Conservation (phyloP, 208 protist genomes). For the Trypanosomatidae sp. region DNA sequence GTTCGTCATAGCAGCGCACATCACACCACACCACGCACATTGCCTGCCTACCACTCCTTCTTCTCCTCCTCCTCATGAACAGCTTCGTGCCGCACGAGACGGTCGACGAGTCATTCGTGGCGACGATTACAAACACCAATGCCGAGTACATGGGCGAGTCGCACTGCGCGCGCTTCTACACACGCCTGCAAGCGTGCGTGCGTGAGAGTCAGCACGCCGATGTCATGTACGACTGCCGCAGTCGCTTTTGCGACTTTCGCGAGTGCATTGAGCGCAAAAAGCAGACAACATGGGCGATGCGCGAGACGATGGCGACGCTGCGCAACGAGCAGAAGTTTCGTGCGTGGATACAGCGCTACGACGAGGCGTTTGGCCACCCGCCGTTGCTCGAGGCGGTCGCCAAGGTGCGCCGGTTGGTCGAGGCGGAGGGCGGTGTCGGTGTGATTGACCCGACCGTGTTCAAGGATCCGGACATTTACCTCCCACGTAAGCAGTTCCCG, state of each 20-base stretch:
- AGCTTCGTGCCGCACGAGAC: neutral
- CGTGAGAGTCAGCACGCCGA: slow-evolving; percentile 78
- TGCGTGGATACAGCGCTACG: slow-evolving; percentile 56
- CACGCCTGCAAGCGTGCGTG: slow-evolving; percentile 67
- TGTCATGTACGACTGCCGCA: slow-evolving; percentile 81
- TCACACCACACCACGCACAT: neutral
- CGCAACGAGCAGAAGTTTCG: slow-evolving; percentile 50
- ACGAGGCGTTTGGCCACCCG: slow-evolving; percentile 65
- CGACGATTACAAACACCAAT: slow-evolving; percentile 8
- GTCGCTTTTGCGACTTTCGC: slow-evolving; percentile 65
- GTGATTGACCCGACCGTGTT: slow-evolving; percentile 75
- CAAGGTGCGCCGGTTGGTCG: slow-evolving; percentile 33
- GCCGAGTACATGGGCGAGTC: slow-evolving; percentile 51
- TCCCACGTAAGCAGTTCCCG: slow-evolving; percentile 13
- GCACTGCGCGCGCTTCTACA: slow-evolving; percentile 74
- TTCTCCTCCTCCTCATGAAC: slow-evolving; percentile 1
- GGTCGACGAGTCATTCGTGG: neutral
- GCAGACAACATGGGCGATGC: slow-evolving; percentile 74
- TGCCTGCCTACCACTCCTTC: neutral
- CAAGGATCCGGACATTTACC: slow-evolving; percentile 74
- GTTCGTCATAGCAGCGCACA: too few species aligned
- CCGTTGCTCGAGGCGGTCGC: slow-evolving; percentile 70
- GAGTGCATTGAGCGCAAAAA: slow-evolving; percentile 74
- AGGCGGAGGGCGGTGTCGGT: slow-evolving; percentile 56
- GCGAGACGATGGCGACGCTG: slow-evolving; percentile 72